These are phyloP conservation scores for Naematelia encephala DNA, from an alignment of 768 basidiomycete species.

Conservation along the genomic window DNA sequence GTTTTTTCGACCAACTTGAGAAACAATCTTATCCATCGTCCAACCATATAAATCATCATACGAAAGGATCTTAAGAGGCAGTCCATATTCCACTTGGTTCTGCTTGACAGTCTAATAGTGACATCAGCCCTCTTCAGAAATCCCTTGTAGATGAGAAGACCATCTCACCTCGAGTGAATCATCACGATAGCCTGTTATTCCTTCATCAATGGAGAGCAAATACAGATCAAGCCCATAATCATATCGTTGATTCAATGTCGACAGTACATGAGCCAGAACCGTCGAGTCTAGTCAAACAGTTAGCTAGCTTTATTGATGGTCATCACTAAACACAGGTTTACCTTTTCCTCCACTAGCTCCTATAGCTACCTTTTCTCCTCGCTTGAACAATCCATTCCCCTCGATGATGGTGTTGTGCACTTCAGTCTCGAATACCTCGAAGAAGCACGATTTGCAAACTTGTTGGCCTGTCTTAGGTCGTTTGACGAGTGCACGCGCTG, in stretches of 20 bases:
- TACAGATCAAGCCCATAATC: constrained; percentile 86
- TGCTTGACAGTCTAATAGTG: constrained; percentile 85
- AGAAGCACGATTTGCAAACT: constrained; percentile 86
- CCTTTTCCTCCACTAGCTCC: constrained; percentile 99
- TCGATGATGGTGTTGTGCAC: constrained; percentile 92
- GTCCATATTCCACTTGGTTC: constrained; percentile 89
- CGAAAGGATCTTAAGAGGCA: constrained; percentile 92
- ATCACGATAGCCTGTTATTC: constrained; percentile 95
- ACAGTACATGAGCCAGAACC: constrained; percentile 96
- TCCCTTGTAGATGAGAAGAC: background rate
- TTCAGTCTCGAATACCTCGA: constrained; percentile 95
- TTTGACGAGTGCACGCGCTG: constrained; percentile 78
- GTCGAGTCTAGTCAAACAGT: constrained; percentile 71
- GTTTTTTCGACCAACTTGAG: constrained; percentile 92
- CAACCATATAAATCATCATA: constrained; percentile 97
- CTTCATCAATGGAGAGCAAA: constrained; percentile 95
- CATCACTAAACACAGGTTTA: constrained; percentile 44
- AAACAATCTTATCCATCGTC: constrained; percentile 97
- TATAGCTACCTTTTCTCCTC: constrained; percentile 90
- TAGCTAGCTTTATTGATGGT: background rate
- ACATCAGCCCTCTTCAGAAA: background rate
- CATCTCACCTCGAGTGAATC: constrained; percentile 81
- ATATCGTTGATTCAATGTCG: constrained; percentile 88
- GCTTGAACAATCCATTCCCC: constrained; percentile 69
- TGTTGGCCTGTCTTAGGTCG: constrained; percentile 96